phyloP scores from a whole-genome alignment of 2,329 filamentous ascomycete genomes.

The Ceratocystis ficicola region DNA sequence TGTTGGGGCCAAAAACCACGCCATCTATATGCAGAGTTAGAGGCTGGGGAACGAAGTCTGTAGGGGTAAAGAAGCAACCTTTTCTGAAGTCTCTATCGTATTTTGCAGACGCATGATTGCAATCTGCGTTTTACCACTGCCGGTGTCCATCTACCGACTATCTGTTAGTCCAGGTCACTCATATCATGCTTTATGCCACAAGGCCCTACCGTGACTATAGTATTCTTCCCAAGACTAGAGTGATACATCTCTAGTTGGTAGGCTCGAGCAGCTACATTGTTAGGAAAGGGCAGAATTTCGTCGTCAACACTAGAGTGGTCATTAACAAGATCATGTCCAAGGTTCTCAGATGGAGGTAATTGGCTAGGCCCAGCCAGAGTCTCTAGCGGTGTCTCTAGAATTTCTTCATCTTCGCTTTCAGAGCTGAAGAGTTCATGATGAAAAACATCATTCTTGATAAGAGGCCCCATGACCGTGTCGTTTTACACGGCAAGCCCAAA shows the following conservation, averaged over 20 bases:
- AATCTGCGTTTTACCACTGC: slow-evolving; percentile 68
- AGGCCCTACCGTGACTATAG: slow-evolving; percentile 53
- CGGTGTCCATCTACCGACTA: slow-evolving; percentile 63
- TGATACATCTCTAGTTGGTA: slow-evolving; percentile 71
- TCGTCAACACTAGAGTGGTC: neutral
- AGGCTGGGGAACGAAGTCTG: slow-evolving; percentile 4
- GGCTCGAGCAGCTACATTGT: slow-evolving; percentile 38
- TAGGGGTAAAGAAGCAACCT: neutral
- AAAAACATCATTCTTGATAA: neutral
- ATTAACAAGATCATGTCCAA: too few species aligned
- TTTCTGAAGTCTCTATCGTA: neutral
- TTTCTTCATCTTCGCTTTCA: neutral
- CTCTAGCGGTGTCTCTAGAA: neutral
- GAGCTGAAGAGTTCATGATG: neutral
- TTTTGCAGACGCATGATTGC: slow-evolving; percentile 17
- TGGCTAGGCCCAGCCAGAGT: neutral
- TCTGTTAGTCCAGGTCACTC: neutral
- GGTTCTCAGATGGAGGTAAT: neutral
- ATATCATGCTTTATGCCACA: slow-evolving; percentile 22
- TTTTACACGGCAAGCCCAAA: too few species aligned
- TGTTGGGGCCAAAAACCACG: slow-evolving; percentile 66
- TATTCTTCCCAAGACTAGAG: slow-evolving; percentile 54
- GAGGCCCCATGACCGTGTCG: neutral
- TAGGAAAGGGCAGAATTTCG: neutral
- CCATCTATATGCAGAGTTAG: slow-evolving; percentile 35